Evolutionary conservation across 345 rosid genomes (phyloP).

Genomic region (Angophora floribunda): DNA sequence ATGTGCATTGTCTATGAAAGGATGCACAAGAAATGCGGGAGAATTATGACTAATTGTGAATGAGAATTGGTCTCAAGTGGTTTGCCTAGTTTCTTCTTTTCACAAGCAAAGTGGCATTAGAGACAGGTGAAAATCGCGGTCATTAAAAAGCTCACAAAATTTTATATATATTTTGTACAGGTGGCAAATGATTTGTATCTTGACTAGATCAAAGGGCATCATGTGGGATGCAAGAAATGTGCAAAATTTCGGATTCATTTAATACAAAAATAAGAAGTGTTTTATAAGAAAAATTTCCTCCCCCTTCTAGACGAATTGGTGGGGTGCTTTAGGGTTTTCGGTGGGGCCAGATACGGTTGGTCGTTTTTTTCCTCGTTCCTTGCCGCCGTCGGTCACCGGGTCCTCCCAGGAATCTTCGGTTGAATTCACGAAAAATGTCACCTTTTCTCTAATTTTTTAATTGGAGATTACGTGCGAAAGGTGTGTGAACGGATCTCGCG

Average conservation of each 20-base stretch:
- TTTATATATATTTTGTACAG: too few species aligned
- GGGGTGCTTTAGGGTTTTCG: background rate
- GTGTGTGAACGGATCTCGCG: background rate
- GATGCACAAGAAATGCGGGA: accelerated
- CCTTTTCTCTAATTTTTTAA: background rate
- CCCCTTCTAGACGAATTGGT: background rate
- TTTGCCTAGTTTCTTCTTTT: background rate
- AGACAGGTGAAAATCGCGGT: background rate
- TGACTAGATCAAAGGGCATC: background rate
- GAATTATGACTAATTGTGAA: background rate
- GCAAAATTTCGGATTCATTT: background rate
- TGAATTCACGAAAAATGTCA: background rate
- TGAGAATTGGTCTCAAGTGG: background rate
- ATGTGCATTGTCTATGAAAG: background rate
- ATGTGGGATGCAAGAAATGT: background rate
- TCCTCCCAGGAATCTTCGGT: background rate
- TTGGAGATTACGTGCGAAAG: background rate
- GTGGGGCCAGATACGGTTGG: background rate
- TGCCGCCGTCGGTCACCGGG: background rate
- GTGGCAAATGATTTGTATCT: background rate
- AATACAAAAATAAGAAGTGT: background rate
- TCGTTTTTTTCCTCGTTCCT: background rate
- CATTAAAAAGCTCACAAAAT: background rate
- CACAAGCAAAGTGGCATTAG: accelerated
- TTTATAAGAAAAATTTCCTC: background rate